Conservation (phyloP, 371 early-diverging fungal genomes). For the Ordospora pajunii region DNA sequence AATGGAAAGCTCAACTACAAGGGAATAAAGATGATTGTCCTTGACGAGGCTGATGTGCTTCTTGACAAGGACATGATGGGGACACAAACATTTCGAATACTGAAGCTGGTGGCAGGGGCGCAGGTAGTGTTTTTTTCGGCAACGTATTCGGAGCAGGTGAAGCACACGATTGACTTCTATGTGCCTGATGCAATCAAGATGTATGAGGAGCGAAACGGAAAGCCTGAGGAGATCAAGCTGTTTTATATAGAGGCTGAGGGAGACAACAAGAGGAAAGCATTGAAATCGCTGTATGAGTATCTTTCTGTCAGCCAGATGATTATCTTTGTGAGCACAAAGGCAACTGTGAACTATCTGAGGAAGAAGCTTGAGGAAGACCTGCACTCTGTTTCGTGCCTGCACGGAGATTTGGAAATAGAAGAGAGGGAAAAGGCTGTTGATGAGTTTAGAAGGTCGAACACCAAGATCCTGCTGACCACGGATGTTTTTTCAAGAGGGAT, state of each 20-base stretch:
- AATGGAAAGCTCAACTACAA: constrained; percentile 8
- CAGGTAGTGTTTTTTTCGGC: constrained; percentile 75
- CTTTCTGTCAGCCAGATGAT: constrained; percentile 88
- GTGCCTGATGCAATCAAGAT: constrained; percentile 73
- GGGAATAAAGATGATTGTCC: constrained; percentile 53
- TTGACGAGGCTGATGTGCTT: constrained; percentile 59
- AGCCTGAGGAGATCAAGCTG: constrained; percentile 84
- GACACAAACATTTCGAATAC: constrained; percentile 45
- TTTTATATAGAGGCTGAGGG: constrained; percentile 79
- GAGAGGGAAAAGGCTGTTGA: constrained; percentile 84
- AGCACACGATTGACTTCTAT: constrained; percentile 69
- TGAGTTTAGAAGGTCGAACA: constrained; percentile 74
- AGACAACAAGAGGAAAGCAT: constrained; percentile 66
- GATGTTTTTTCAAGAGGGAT: constrained; percentile 61
- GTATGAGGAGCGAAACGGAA: constrained; percentile 74
- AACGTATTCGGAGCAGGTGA: constrained; percentile 75
- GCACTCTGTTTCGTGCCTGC: constrained; percentile 72
- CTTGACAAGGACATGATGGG: constrained; percentile 56
- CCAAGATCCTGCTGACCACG: constrained; percentile 70
- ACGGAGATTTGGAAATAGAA: constrained; percentile 70
- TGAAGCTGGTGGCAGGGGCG: constrained; percentile 56
- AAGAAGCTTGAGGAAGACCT: constrained; percentile 69
- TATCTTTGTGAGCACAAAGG: constrained; percentile 74
- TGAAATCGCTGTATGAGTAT: constrained; percentile 73
- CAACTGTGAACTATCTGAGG: constrained; percentile 71